Evolutionary conservation across 148 eudicot species (phyloP).

Genomic region (Rheum nobile): DNA sequence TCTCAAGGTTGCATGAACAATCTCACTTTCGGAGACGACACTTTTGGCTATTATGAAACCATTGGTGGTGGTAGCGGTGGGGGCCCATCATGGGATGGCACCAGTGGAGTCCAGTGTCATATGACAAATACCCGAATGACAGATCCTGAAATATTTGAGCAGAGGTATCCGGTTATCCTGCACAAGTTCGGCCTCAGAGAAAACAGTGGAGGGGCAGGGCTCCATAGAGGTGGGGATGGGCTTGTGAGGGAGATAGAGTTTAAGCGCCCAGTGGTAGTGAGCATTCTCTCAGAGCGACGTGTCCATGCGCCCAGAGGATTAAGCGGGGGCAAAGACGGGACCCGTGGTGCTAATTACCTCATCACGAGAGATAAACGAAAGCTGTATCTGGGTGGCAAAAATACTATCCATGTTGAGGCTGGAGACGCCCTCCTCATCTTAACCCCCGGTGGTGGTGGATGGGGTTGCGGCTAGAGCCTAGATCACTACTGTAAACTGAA

Average conservation of each 20-base stretch:
- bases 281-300: conserved; percentile 90
- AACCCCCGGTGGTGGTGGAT: conserved; percentile 96
- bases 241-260: conserved; percentile 88
- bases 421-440: conserved; percentile 76
- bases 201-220: conserved; percentile 78
- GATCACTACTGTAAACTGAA: neutral
- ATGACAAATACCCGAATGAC: conserved; percentile 98
- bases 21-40: conserved; percentile 83
- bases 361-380: conserved; percentile 51
- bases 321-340: conserved; percentile 73
- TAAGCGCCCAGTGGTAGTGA: conserved; percentile 65
- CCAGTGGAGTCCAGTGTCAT: conserved; percentile 94
- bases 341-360: conserved; percentile 70
- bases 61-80: conserved; percentile 98
- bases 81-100: conserved; percentile 87
- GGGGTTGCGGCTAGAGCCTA: conserved; percentile 18
- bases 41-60: conserved; percentile 90
- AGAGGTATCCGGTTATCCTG: conserved; percentile 85
- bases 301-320: conserved; percentile 94
- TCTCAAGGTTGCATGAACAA: conserved; percentile 99
- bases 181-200: conserved; percentile 77
- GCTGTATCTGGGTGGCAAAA: conserved; percentile 81
- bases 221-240: conserved; percentile 89
- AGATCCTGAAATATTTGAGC: conserved; percentile 98
- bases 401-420: conserved; percentile 65